phyloP scores from a whole-genome alignment of 257 asterid species.

The Lycium barbarum region DNA sequence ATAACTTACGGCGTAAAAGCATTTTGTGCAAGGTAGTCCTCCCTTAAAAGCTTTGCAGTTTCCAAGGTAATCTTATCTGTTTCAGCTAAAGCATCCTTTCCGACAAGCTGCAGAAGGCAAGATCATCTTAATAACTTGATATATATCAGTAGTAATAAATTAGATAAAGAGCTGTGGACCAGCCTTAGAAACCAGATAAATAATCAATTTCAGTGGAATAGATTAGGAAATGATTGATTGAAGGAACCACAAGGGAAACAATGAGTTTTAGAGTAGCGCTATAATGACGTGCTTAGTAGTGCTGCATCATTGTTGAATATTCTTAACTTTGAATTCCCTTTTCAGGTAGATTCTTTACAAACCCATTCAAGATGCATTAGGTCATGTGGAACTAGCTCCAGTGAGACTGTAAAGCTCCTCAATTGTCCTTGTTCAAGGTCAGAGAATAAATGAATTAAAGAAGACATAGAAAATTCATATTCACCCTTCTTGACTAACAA shows the following conservation, averaged over 20 bases:
- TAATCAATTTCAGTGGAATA: not conserved
- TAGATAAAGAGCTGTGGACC: not conserved
- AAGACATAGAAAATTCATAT: too few relatives aligned
- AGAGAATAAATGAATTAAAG: too few relatives aligned
- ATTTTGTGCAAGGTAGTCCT: slow-evolving; percentile 99
- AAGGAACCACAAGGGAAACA: not conserved
- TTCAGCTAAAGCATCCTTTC: slow-evolving; percentile 98
- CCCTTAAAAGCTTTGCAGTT: slow-evolving; percentile 99
- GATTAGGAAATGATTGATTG: not conserved
- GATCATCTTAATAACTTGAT: slow-evolving; percentile 12
- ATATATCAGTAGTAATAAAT: not conserved
- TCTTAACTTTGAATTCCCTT: not conserved
- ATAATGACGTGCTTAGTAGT: not conserved
- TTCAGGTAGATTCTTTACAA: not conserved
- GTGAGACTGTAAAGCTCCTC: too few relatives aligned
- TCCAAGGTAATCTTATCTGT: slow-evolving; percentile 95
- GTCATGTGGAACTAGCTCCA: not conserved
- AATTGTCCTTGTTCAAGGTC: too few relatives aligned
- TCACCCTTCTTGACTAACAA: too few relatives aligned
- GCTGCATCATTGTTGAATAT: not conserved
- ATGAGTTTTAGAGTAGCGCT: not conserved
- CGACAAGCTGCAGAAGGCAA: slow-evolving; percentile 81
- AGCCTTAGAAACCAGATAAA: not conserved
- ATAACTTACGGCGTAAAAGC: slow-evolving; percentile 92
- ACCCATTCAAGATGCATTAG: not conserved